Conservation (phyloP, 139 green algal genomes). For the Chlamydomonas asymmetrica region DNA sequence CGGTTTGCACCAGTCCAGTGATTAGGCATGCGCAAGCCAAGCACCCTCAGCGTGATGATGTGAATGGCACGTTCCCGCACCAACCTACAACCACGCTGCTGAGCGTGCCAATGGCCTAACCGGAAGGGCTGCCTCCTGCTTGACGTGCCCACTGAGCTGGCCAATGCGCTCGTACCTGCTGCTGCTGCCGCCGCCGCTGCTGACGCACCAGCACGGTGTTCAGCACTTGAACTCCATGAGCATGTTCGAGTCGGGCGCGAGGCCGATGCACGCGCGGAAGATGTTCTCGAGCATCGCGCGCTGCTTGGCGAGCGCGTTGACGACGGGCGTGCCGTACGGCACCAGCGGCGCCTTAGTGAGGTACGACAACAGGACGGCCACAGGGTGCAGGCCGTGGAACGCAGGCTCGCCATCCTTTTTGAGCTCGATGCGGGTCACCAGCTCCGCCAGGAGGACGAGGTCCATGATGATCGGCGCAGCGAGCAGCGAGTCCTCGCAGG, state of each 20-base stretch:
- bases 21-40: too few relatives aligned
- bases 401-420: slow-evolving; percentile 73
- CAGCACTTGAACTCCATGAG: slow-evolving; percentile 84
- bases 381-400: slow-evolving; percentile 88
- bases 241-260: slow-evolving; percentile 98
- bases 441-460: slow-evolving; percentile 95
- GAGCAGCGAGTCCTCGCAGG: slow-evolving; percentile 97
- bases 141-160: too few relatives aligned
- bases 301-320: slow-evolving; percentile 97
- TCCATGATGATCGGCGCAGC: slow-evolving; percentile 98
- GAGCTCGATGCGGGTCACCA: slow-evolving; percentile 90
- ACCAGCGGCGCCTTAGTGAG: slow-evolving; percentile 94
- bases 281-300: slow-evolving; percentile 98
- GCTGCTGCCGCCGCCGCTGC: too few relatives aligned
- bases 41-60: too few relatives aligned
- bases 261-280: slow-evolving; percentile 91
- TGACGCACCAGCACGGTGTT: neutral
- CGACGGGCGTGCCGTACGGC: slow-evolving; percentile 85
- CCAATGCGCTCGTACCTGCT: too few relatives aligned
- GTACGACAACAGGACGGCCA: slow-evolving; percentile 93
- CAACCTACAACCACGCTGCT: too few relatives aligned
- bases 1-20: too few relatives aligned
- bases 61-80: too few relatives aligned
- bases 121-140: too few relatives aligned
- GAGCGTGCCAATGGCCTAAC: too few relatives aligned